These are phyloP conservation scores for Mucor indicus DNA, from an alignment of 371 early-diverging fungal species.

Conservation along the genomic window DNA sequence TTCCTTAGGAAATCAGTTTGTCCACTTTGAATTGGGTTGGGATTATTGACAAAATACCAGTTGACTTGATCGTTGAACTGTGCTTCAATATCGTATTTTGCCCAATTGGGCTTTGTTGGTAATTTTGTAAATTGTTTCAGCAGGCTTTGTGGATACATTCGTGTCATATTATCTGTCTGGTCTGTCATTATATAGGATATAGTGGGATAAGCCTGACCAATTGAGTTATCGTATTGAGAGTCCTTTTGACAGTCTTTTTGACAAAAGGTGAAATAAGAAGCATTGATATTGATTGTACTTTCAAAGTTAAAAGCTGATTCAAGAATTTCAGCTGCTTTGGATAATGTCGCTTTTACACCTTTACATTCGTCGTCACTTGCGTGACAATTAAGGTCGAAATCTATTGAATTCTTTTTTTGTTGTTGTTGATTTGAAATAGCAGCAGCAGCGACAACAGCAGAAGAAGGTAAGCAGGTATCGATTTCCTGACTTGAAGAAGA, in stretches of 20 bases:
- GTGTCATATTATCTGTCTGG: slow-evolving; percentile 29
- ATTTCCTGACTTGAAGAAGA: no score
- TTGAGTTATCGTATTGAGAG: slow-evolving; percentile 34
- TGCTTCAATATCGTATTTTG: slow-evolving; percentile 53
- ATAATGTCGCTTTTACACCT: slow-evolving; percentile 10
- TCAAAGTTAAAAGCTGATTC: slow-evolving; percentile 35
- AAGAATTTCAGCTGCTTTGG: slow-evolving; percentile 26
- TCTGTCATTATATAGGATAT: slow-evolving; percentile 45
- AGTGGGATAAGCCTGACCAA: slow-evolving; percentile 46
- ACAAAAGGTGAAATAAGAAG: slow-evolving; percentile 55
- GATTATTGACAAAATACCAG: slow-evolving; percentile 42
- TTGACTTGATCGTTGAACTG: slow-evolving; percentile 57
- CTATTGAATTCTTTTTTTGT: not conserved
- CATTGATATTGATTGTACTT: slow-evolving; percentile 50
- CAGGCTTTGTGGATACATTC: slow-evolving; percentile 67
- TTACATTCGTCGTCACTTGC: slow-evolving; percentile 8
- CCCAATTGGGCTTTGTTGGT: slow-evolving; percentile 25
- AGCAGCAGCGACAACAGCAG: slow-evolving; percentile 12
- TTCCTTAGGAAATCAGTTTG: slow-evolving; percentile 49
- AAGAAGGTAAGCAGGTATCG: no score
- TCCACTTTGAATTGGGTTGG: not conserved
- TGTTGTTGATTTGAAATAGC: not conserved
- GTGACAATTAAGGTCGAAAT: slow-evolving; percentile 13
- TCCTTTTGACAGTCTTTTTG: slow-evolving; percentile 1
- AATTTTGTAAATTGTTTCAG: slow-evolving; percentile 54